Base-by-base conservation (phyloP, 176 grass and related monocot species). In the Areca catechu region DNA sequence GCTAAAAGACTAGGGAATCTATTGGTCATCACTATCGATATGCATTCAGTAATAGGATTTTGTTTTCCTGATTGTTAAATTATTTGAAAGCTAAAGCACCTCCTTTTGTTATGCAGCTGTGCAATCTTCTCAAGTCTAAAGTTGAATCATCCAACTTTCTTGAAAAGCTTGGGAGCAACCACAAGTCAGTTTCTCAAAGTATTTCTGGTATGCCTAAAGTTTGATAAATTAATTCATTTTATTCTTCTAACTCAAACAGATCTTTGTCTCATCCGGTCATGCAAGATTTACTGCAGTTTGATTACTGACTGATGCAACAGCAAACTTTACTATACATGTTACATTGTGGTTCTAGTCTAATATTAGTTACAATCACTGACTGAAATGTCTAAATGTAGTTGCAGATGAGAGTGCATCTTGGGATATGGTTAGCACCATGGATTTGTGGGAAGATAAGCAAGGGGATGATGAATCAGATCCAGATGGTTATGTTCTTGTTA, bases 401-500 rank as follows among this genome's bases (percentile, higher is more conserved):
- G 49, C 18, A 53, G 70, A 72, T 62, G 70, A 62, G 15, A 62
- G 24, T 53, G 50, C 70, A 54, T 62, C 70, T 62, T 72, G 70
- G 70, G 51, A 62, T 58, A 62, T 72, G 27, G 24, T 72, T 15
- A 72, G n/a, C 19, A 15, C 49, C 23, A 24, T 6, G 19, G 70
- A 72, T 20, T 20, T 62, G n/a, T 62, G 58, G 70, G 70, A 72
- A 54, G 70, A 62, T 24, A 62, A 24, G 4, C 68, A 60, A 69
- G 64, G 79, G 48, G 81, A 67, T 57, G 71, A 54, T 58, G 75
- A 75, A 21, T 80, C 74, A 24, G 86, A 88, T 27, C 72, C 63
- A 53, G 80, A 84, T 82, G 92, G 57, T 81, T 97, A 79, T 75
- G 80, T 97, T 61, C 69, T 97, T 75, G 80, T 97, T 58, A 80